Conservation (phyloP, 2,329 filamentous ascomycete genomes). For the Penicillium sp. region DNA sequence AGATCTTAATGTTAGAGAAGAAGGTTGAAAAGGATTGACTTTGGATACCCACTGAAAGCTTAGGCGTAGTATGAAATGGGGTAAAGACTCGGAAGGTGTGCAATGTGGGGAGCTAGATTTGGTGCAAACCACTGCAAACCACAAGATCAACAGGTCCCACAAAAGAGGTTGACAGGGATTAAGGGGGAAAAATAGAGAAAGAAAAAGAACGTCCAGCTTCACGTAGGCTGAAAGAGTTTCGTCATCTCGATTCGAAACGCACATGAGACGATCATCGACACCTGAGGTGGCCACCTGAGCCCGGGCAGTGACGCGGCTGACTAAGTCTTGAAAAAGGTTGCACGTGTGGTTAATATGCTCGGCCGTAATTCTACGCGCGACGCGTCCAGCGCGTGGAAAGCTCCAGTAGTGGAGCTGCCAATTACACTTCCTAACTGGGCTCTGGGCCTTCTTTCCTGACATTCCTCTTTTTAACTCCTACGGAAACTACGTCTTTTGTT, state of each 20-base stretch:
- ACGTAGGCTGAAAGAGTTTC: not conserved
- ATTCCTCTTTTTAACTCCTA: constrained; percentile 2
- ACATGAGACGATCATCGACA: constrained; percentile 7
- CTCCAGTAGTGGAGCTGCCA: not conserved
- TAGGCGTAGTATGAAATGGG: constrained; percentile 3
- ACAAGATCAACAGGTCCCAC: constrained; percentile 11
- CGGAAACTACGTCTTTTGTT: not conserved
- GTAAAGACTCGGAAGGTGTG: constrained; percentile 4
- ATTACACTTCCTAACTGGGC: constrained; percentile 12
- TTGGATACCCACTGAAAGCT: not conserved
- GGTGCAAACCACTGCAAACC: constrained; percentile 36
- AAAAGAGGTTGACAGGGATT: not conserved
- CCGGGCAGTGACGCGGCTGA: constrained; percentile 5
- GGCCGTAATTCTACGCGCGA: constrained; percentile 1
- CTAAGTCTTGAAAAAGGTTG: not conserved
- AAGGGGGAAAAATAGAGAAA: constrained; percentile 7
- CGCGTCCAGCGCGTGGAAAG: constrained; percentile 7
- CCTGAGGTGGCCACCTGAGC: not conserved
- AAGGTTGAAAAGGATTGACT: not conserved
- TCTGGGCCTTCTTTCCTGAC: constrained; percentile 3
- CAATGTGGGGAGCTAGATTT: constrained; percentile 16
- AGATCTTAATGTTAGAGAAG: constrained; percentile 2
- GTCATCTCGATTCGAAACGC: constrained; percentile 13
- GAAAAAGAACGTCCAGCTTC: constrained; percentile 3
- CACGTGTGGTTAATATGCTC: not conserved